A percentile compares a stretch with the other conserved stretches of the same genome.
phyloP scores from a whole-genome alignment of 1,284 basidiomycete genomes.

The Spongiforma sp. region DNA sequence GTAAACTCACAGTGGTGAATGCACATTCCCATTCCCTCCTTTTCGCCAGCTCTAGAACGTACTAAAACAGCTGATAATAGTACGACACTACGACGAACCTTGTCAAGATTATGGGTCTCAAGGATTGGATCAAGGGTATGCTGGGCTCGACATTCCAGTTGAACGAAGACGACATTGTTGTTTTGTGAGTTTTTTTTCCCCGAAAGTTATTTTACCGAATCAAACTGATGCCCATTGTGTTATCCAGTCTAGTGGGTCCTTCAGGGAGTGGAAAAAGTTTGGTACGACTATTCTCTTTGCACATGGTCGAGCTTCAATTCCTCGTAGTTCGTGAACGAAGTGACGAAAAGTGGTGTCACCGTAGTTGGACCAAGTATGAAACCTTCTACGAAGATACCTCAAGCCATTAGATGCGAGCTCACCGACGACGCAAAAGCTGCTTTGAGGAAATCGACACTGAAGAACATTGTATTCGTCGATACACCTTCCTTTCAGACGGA shows the following conservation, averaged over 20 bases:
- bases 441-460: neutral
- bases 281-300: constrained; percentile 13
- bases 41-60: neutral
- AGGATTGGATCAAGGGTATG: neutral
- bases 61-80: neutral
- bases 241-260: constrained; percentile 25
- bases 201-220: neutral
- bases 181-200: constrained; percentile 26
- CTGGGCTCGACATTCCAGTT: neutral
- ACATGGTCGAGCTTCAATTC: neutral
- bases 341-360: neutral
- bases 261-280: constrained; percentile 22
- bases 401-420: constrained; percentile 21
- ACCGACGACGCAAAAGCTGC: neutral
- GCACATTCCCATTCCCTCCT: neutral
- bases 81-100: neutral
- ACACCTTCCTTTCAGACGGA: constrained; percentile 21
- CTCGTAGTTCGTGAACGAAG: constrained; percentile 18
- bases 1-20: too few relatives aligned
- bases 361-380: neutral
- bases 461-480: constrained; percentile 27
- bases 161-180: constrained; percentile 20
- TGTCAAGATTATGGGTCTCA: neutral
- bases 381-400: neutral
- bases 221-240: constrained; percentile 9